Conservation (phyloP, 2,329 filamentous ascomycete species). For the Penicillium sp. region DNA sequence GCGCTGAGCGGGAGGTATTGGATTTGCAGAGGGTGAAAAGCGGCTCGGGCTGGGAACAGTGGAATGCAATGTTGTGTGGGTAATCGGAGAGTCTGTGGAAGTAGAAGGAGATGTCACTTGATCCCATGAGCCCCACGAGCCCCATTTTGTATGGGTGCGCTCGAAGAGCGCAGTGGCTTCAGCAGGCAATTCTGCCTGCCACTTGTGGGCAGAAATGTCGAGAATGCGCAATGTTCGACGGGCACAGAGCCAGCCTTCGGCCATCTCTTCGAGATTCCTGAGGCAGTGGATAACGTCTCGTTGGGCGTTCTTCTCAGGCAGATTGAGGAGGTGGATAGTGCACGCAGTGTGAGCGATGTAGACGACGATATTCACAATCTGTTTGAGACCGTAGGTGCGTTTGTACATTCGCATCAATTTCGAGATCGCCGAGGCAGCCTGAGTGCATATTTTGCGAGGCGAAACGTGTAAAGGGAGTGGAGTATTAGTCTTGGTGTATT, state of each 20-base stretch:
- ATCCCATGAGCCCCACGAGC: constrained; percentile 55
- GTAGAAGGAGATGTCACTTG: constrained; percentile 30
- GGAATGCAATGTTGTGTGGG: constrained; percentile 13
- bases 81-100: constrained; percentile 24
- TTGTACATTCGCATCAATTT: constrained; percentile 95
- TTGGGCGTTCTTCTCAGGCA: constrained; percentile 85
- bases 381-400: constrained; percentile 79
- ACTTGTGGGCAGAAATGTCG: constrained; percentile 78
- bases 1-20: constrained; percentile 3
- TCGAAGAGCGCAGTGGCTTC: constrained; percentile 73
- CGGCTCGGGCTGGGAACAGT: constrained; percentile 17
- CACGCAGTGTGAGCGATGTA: constrained; percentile 94
- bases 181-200: constrained; percentile 79
- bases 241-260: constrained; percentile 88
- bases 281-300: constrained; percentile 86
- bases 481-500: constrained; percentile 75
- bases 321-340: constrained; percentile 87
- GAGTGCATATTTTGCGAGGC: constrained; percentile 82
- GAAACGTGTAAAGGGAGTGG: constrained; percentile 83
- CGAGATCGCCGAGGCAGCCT: constrained; percentile 82
- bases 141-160: constrained; percentile 74
- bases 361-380: constrained; percentile 94
- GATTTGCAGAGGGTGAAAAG: constrained; percentile 12
- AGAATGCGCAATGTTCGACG: constrained; percentile 79
- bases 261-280: constrained; percentile 90